A percentile compares a stretch with the other conserved stretches of the same genome.
Evolutionary conservation across 1,284 basidiomycete species (phyloP).

Genomic region (Cutaneotrichosporon sp.): DNA sequence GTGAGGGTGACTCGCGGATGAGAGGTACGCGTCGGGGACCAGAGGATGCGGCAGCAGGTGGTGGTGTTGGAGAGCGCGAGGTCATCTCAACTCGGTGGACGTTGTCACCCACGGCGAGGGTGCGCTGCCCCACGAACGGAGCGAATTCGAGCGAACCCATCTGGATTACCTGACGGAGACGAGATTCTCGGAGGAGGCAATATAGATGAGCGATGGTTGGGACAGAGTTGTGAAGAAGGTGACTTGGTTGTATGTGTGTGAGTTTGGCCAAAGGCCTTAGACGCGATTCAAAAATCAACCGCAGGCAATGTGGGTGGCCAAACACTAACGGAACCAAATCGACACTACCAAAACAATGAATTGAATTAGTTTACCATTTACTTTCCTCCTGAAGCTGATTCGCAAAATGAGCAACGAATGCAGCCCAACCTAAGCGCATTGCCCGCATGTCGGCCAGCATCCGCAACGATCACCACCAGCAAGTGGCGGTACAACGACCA

Average conservation of each 20-base stretch:
- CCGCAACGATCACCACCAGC: too few species aligned
- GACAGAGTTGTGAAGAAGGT: neutral
- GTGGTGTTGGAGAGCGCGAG: slow-evolving; percentile 15
- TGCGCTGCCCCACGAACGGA: slow-evolving; percentile 10
- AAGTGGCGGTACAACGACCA: neutral
- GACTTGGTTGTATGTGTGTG: neutral
- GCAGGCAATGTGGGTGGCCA: neutral
- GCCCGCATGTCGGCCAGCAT: neutral
- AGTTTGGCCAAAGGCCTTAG: neutral
- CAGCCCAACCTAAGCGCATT: too few species aligned
- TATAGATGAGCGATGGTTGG: neutral
- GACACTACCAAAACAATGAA: neutral
- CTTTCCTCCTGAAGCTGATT: neutral
- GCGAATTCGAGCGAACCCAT: slow-evolving; percentile 15
- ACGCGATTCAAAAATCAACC: slow-evolving; percentile 3
- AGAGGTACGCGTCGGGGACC: neutral
- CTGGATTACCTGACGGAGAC: neutral
- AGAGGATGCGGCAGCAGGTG: neutral
- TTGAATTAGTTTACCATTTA: neutral
- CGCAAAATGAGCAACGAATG: too few species aligned
- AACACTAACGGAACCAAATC: neutral
- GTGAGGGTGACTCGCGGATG: neutral
- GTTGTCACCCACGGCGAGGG: slow-evolving; percentile 5
- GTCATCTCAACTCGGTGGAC: slow-evolving; percentile 11
- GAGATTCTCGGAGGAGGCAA: neutral